Evolutionary conservation across 768 basidiomycete species (phyloP).

Genomic region (Suillus placidus): DNA sequence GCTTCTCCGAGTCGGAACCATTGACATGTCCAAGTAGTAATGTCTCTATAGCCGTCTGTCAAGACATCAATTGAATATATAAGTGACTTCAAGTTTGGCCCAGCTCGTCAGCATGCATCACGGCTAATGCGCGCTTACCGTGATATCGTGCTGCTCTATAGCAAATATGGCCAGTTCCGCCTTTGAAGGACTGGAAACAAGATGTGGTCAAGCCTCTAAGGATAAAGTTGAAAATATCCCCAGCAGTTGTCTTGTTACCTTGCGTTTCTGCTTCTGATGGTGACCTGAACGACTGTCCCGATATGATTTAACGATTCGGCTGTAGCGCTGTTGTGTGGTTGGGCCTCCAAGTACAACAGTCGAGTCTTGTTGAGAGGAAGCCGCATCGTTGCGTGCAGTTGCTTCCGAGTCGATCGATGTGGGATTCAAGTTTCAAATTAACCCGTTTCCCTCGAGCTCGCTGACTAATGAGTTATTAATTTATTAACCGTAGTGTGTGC

Average conservation of each 20-base stretch:
- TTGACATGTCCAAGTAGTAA: background rate
- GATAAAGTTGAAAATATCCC: background rate
- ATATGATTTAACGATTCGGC: background rate
- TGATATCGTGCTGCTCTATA: constrained; percentile 5
- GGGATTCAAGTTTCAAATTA: no score
- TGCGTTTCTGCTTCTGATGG: background rate
- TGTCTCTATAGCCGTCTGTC: background rate
- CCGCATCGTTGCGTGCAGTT: background rate
- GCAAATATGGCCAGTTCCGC: background rate
- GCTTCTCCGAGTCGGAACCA: background rate
- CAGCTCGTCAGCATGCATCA: background rate
- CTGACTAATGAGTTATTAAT: background rate
- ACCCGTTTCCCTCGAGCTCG: no score
- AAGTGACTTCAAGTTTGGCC: background rate
- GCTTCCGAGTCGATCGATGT: background rate
- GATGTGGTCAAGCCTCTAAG: background rate
- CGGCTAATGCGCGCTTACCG: background rate
- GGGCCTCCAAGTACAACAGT: background rate
- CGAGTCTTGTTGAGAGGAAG: constrained; percentile 7
- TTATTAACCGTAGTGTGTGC: no score
- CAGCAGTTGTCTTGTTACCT: background rate
- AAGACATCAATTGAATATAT: no score
- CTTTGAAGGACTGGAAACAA: background rate
- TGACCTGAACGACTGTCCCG: constrained; percentile 6
- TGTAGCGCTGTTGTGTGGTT: background rate